Evolutionary conservation across 257 asterid genomes (phyloP).

Genomic region (Fraxinus quadrangulata): DNA sequence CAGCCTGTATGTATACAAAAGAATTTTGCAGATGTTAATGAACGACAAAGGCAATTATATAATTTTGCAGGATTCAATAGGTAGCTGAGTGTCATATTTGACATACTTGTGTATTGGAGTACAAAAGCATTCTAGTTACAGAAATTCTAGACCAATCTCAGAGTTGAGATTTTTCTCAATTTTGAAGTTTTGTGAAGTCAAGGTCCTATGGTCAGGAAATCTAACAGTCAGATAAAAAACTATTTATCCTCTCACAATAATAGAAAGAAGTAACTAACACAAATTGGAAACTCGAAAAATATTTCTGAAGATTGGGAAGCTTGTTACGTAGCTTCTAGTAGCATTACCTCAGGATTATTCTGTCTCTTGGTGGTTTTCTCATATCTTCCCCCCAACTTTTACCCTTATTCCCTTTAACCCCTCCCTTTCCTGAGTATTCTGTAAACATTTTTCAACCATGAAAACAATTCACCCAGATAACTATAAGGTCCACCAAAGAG

Average conservation of each 20-base stretch:
- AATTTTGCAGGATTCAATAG: neutral
- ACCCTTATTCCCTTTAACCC: neutral
- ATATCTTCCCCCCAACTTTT: neutral
- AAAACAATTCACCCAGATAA: neutral
- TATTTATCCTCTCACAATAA: neutral
- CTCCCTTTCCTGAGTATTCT: neutral
- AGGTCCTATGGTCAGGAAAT: neutral
- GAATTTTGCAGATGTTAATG: neutral
- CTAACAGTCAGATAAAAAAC: neutral
- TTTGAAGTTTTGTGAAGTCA: neutral
- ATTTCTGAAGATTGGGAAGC: neutral
- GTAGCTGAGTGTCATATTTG: neutral
- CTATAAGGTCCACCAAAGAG: neutral
- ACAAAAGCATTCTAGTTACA: neutral
- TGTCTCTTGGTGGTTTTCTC: neutral
- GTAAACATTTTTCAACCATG: neutral
- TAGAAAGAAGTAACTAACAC: neutral
- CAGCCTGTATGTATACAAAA: constrained; percentile 58
- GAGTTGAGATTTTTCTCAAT: neutral
- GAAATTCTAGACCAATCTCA: neutral
- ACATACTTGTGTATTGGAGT: neutral
- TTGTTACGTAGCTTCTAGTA: neutral
- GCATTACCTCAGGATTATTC: neutral
- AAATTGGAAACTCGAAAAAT: neutral
- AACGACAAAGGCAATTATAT: neutral